These are phyloP conservation scores for Sarocladiaceae sp. DNA, from an alignment of 2,329 filamentous ascomycete genomes.

Conservation along the genomic window DNA sequence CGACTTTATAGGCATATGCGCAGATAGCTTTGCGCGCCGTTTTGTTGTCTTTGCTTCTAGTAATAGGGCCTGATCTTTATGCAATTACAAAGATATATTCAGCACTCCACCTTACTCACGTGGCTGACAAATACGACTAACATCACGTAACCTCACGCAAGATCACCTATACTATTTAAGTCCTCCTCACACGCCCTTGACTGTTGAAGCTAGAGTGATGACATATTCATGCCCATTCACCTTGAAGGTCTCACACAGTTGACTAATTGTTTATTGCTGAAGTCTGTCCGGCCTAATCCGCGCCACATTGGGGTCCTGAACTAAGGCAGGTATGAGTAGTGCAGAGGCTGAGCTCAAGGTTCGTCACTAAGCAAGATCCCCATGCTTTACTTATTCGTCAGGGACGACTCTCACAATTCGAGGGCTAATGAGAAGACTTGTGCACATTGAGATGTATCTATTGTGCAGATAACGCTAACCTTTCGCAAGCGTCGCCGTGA, in stretches of 20 bases:
- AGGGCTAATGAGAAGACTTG: neutral
- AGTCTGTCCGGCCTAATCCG: neutral
- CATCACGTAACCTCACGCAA: constrained; percentile 11
- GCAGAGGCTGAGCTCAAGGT: neutral
- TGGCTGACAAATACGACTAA: constrained; percentile 10
- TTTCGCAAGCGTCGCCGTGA: constrained; percentile 20
- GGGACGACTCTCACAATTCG: no score
- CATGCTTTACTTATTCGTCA: no score
- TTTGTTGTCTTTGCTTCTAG: no score
- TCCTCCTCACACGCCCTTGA: neutral
- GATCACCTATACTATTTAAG: constrained; percentile 2
- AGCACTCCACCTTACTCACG: neutral
- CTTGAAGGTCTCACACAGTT: neutral
- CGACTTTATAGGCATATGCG: no score
- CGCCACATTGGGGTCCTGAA: neutral
- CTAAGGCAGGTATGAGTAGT: neutral
- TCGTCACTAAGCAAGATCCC: neutral
- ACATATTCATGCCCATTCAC: neutral
- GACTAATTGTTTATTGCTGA: neutral
- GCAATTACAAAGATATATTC: no score
- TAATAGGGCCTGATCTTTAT: no score
- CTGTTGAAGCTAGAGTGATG: neutral
- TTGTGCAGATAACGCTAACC: neutral
- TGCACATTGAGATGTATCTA: neutral
- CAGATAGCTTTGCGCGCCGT: no score